Evolutionary conservation across 2,329 filamentous ascomycete genomes (phyloP).

Genomic region (Claviceps sp.): DNA sequence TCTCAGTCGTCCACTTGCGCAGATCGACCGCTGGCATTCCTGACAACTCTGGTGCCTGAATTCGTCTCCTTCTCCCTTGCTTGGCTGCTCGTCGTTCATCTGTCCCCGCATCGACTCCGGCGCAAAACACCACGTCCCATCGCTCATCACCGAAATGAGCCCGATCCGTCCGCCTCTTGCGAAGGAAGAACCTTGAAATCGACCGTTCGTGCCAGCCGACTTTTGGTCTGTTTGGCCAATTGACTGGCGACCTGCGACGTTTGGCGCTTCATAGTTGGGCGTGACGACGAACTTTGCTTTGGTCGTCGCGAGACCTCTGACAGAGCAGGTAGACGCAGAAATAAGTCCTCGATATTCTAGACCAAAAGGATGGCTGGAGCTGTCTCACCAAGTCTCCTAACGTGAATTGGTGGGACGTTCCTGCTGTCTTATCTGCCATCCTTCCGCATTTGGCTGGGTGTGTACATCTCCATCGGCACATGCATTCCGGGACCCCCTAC

Average conservation of each 20-base stretch:
- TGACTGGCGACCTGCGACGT: not conserved
- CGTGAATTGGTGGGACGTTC: not conserved
- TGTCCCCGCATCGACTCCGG: not conserved
- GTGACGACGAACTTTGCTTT: not conserved
- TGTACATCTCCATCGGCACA: constrained; percentile 1
- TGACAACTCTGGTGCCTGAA: not conserved
- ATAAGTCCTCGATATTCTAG: not conserved
- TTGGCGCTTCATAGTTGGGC: not conserved
- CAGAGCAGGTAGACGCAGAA: not conserved
- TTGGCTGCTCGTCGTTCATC: not conserved
- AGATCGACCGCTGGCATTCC: not conserved
- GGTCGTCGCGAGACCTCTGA: not conserved
- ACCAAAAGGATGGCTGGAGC: not conserved
- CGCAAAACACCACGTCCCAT: not conserved
- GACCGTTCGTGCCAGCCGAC: too few relatives aligned
- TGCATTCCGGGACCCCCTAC: not conserved
- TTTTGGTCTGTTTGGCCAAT: not conserved
- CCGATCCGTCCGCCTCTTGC: not conserved
- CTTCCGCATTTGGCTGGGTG: constrained; percentile 1
- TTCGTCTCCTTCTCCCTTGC: not conserved
- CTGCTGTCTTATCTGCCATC: constrained; percentile 2
- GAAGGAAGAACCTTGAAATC: not conserved
- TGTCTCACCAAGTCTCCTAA: not conserved
- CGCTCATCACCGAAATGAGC: not conserved
- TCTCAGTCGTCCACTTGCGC: not conserved